phyloP scores from a whole-genome alignment of 192 early-diverging fungal genomes.

The Mortierella alpina region DNA sequence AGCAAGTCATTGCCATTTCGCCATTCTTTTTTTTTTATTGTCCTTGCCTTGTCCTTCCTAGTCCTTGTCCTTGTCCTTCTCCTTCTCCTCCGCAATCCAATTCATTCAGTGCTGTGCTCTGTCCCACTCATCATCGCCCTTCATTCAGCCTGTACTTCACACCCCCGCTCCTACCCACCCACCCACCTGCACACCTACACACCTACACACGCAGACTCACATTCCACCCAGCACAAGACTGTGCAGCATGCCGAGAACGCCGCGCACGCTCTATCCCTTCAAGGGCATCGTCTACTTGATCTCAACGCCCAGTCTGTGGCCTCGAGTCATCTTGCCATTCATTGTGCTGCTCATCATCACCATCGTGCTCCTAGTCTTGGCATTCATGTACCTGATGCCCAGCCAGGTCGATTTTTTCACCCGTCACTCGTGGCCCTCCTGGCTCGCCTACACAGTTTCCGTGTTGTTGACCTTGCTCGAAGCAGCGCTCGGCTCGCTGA shows the following conservation, averaged over 20 bases:
- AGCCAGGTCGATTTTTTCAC: conserved; percentile 67
- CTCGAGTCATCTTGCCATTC: conserved; percentile 46
- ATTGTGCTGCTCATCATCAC: conserved; percentile 43
- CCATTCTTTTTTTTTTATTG: background rate
- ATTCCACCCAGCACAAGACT: conserved; percentile 13
- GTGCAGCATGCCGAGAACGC: background rate
- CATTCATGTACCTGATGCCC: conserved; percentile 64
- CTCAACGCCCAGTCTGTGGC: conserved; percentile 41
- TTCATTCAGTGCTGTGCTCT: too few relatives aligned
- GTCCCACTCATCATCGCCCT: too few relatives aligned
- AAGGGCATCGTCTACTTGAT: conserved; percentile 55
- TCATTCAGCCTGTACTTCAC: background rate
- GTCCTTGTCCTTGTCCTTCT: background rate
- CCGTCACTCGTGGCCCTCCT: conserved; percentile 54
- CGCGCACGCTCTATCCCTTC: conserved; percentile 49
- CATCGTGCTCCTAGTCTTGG: conserved; percentile 21
- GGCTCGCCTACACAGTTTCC: conserved; percentile 65
- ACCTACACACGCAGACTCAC: background rate
- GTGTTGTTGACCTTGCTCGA: conserved; percentile 67
- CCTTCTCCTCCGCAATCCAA: background rate
- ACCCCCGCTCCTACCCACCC: background rate
- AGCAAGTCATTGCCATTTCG: too few relatives aligned
- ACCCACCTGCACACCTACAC: background rate
- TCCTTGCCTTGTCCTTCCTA: background rate
- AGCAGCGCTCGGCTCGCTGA: conserved; percentile 58